These are phyloP conservation scores for Parafenestella ontariensis DNA, from an alignment of 2,329 filamentous ascomycete genomes.

Conservation along the genomic window DNA sequence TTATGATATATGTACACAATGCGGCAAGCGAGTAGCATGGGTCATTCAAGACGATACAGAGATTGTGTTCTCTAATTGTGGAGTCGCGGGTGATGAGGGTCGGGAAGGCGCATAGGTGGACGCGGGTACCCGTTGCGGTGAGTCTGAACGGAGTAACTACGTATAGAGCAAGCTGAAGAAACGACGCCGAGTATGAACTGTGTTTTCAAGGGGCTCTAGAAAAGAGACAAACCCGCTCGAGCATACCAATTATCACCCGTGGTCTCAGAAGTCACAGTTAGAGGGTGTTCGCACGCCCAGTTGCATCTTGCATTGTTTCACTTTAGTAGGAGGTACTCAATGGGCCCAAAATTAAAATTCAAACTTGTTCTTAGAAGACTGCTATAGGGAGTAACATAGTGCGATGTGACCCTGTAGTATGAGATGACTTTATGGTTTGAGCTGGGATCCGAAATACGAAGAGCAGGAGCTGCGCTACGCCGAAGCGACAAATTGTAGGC, in stretches of 20 bases:
- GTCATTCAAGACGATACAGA: not conserved
- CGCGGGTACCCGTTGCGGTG: not conserved
- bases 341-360: no score
- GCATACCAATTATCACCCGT: not conserved
- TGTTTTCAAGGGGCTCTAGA: not conserved
- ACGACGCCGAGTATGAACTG: not conserved
- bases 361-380: no score
- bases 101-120: conserved; percentile 14
- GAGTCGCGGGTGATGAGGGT: not conserved
- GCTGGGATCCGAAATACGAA: conserved; percentile 29
- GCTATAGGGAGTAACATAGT: no score
- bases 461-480: conserved; percentile 34
- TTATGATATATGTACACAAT: not conserved
- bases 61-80: no score
- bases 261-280: no score
- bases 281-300: no score
- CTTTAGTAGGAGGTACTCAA: no score
- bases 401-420: no score
- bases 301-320: no score
- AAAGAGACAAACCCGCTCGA: not conserved
- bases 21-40: not conserved
- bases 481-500: conserved; percentile 1
- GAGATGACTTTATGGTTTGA: not conserved
- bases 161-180: not conserved
- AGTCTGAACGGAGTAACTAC: not conserved